Conservation (phyloP, 805 yeast genomes). For the Sugiyamaella lignohabitans region DNA sequence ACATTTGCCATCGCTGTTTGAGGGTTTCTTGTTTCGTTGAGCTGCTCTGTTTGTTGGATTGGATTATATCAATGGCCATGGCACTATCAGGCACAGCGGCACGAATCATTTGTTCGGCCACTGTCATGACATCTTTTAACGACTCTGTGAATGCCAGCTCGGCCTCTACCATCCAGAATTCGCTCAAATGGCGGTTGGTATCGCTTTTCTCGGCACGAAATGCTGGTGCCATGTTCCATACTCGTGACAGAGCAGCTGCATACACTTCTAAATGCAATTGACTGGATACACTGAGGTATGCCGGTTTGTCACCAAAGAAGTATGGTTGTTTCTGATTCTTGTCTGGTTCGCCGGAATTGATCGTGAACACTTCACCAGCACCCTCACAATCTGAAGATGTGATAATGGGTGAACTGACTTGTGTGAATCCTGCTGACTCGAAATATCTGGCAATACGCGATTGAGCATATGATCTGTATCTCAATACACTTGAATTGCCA, state of each 20-base stretch:
- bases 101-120: constrained; percentile 68
- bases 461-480: constrained; percentile 69
- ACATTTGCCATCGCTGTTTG: constrained; percentile 50
- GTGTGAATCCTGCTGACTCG: constrained; percentile 47
- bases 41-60: constrained; percentile 28
- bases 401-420: constrained; percentile 78
- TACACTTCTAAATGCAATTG: constrained; percentile 85
- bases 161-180: constrained; percentile 97
- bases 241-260: constrained; percentile 66
- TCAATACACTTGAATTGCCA: constrained; percentile 55
- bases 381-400: constrained; percentile 96
- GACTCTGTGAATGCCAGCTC: constrained; percentile 61
- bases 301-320: constrained; percentile 45
- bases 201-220: constrained; percentile 91
- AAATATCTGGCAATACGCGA: constrained; percentile 49
- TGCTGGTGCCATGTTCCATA: constrained; percentile 86
- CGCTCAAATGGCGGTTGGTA: constrained; percentile 85
- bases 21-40: constrained; percentile 33
- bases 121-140: constrained; percentile 53
- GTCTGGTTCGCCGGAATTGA: constrained; percentile 40
- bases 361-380: constrained; percentile 81
- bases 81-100: constrained; percentile 32
- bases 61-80: constrained; percentile 23
- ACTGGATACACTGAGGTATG: constrained; percentile 82
- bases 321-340: constrained; percentile 25